Base-by-base conservation (phyloP, 257 asterid genomes). In the Nicotiana noctiflora region DNA sequence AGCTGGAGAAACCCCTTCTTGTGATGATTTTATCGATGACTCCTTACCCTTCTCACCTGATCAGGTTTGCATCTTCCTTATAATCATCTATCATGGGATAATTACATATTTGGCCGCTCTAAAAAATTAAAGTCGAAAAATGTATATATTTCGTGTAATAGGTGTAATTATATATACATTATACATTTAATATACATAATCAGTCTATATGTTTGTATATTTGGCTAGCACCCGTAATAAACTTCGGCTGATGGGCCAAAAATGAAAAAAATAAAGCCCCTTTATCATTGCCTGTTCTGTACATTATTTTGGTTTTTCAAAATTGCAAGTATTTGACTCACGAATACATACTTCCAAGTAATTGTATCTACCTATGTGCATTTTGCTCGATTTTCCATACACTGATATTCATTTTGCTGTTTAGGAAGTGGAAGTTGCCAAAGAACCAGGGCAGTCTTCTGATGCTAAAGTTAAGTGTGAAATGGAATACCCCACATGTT, bases 1-100 rank as follows among this genome's bases (percentile, higher is more conserved):
- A 25, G 86, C 82, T 18, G 93, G 77, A 68, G 84, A 87, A 67
- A 91, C 94, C 21, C 91, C 92, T 17, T 81, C 79, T 57, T 84
- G 84, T 49, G 92, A 91, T 82, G 89, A 84, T 81, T 37, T 80
- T 53, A 75, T 82, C 0, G 89, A 80, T 67, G 86, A 77, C 83
- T 60, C 80, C 79, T 55, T 70, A 59, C 18, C 77, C 6, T 72
- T 75, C 44, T 63, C 89, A 29, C 56, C 86, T 52, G 62, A 70
- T 65, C 89, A 89, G 98, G 99, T 93, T 27, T 74, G 79, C 79
- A 14, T 74, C 61, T 72, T 72, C 37, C 77, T 72, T 72, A 23
- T 25, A 21, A 23, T 31, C 14, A 46, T 25, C 1, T 15, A 4
- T 15, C 55, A 4, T 14, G 62, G 44, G 27, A 40, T 40, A 40